Base-by-base conservation (phyloP, 305 asterid genomes). In the Fraxinus latifolia region DNA sequence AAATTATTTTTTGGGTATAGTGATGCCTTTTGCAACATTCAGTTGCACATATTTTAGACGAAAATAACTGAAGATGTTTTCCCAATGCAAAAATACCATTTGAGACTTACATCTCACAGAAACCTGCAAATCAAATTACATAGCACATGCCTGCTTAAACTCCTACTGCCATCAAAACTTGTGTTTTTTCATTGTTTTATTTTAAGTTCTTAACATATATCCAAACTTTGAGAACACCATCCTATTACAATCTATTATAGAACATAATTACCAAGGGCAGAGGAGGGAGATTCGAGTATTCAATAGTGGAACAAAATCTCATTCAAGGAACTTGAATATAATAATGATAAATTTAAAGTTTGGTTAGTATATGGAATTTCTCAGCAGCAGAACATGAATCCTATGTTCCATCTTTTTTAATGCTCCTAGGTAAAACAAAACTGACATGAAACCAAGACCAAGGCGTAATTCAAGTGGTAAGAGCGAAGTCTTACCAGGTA, bases 211-310 rank as follows among this genome's bases (percentile, higher is more conserved):
- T 23, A 19, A 65, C 29, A 67, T 27, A 68, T 27, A 5, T 78
- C 92, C 97, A 4, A 62, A 78, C 74, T 70, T 11, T n/a, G 39
- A 78, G 37, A 21, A 25, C 19, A 60, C 33, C 36, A 29, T 29
- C 68, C 47, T 19, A 31, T 37, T 84, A 79, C 68, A 77, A 76
- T 34, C 36, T 68, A 12, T 29, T 29, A 68, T 29, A 29, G 19
- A 65, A 27, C 73, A 65, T 25, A 65, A 27, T 12, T 68, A 27
- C 39, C 6, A 27, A 15, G 27, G 42, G 73, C 73, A 65, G 34
- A 25, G 73, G 14, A 23, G 33, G 34, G 14, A 17, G 73, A 8
- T 25, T 65, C 33, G 7, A 25, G 34, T 31, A 62, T 62, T 6
- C 36, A 25, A 27, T 14, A 68, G 74, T 27, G 17, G 37, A 68